Conservation (phyloP, 2,329 filamentous ascomycete genomes). For the Gyromitra esculenta region DNA sequence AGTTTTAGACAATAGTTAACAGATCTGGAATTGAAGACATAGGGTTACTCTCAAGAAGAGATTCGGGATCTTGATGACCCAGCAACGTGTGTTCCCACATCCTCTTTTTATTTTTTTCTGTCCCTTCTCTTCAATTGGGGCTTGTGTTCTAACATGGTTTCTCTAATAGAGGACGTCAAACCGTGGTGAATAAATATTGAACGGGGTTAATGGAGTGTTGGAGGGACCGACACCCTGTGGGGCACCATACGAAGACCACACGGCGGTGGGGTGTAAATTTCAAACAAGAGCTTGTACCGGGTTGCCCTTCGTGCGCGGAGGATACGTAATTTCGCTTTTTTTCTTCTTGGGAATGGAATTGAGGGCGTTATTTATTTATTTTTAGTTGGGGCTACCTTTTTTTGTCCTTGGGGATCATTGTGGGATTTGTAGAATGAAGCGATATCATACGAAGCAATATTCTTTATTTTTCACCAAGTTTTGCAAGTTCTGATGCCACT, state of each 20-base stretch:
- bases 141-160: not conserved
- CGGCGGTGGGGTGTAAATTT: conserved; percentile 12
- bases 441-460: conserved; percentile 8
- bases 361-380: conserved; percentile 9
- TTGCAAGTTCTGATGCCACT: not conserved
- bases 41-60: conserved; percentile 94
- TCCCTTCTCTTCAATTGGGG: not conserved
- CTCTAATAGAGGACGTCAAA: conserved; percentile 32
- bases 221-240: not conserved
- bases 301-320: conserved; percentile 2
- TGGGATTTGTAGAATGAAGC: conserved; percentile 2
- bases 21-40: conserved; percentile 68
- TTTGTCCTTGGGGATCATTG: conserved; percentile 3
- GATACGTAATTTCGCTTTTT: conserved; percentile 23
- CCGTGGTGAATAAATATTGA: conserved; percentile 28
- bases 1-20: conserved; percentile 9
- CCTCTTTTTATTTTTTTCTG: not conserved
- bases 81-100: conserved; percentile 67
- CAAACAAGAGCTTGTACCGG: not conserved
- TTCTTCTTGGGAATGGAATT: conserved; percentile 26
- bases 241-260: not conserved
- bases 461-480: not conserved
- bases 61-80: conserved; percentile 86
- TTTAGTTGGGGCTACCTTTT: conserved; percentile 1
- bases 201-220: not conserved